Base-by-base conservation (phyloP, 768 basidiomycete genomes). In the Artomyces pyxidatus region DNA sequence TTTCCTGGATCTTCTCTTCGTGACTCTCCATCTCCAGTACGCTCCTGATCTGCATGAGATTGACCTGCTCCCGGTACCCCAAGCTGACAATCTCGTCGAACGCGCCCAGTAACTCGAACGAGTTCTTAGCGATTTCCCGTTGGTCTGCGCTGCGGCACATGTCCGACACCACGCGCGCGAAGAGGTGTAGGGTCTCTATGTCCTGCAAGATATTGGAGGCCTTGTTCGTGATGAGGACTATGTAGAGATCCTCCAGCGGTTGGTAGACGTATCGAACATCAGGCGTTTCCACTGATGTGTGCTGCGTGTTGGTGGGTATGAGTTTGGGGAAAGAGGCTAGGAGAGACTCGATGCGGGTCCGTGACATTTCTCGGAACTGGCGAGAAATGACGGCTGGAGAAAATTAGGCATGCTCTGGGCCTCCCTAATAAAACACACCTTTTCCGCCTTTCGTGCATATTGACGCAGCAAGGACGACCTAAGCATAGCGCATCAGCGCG, bases 191-290 rank as follows among this genome's bases (percentile, higher is more conserved):
- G 0, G 95, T 99, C 50, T 96, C 88, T 55, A 98, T 95, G 65
- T 98, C 96, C 71, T 96, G 96, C 32, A 99, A 72, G 60, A 98
- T 98, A 62, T 99, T 99, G n/a, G 89, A 92, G 7, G 91, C 89
- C 66, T 96, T 97, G 71, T 97, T 98, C 47, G 95, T 98, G 68
- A 98, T 94, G 55, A 98, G 77, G 57, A 98, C 76, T 52, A 98
- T 95, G 68, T 97, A 98, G 22, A 98, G 81, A 64, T 97, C 92
- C 66, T 96, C 93, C 40, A 97, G 78, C 0, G 93, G 92, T 61
- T 96, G 93, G 66, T 95, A 97, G 53, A 97, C 93, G 63, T 92
- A 97, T 58, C 93, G 87, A 44, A 95, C 93, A 66, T 99, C 92
- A 32, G 87, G 68, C 0, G 91, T 96, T 73, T 90, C 94, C 59